phyloP scores from a whole-genome alignment of 768 basidiomycete genomes.

The Gloeopeniophorella convolvens region DNA sequence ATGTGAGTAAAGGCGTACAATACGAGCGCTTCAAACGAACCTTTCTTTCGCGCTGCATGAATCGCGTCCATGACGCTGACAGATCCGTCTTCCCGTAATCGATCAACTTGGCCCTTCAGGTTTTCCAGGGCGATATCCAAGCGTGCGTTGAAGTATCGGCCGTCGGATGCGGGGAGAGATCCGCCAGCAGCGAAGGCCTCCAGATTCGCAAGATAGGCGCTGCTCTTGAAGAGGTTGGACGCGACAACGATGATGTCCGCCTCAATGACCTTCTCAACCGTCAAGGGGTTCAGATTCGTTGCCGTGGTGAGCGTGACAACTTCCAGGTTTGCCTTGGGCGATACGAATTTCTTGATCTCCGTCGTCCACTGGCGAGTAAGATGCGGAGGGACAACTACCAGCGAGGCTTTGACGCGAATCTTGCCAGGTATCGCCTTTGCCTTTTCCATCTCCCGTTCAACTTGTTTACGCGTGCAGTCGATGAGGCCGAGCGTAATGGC shows the following conservation, averaged over 20 bases:
- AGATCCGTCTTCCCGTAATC: constrained; percentile 59
- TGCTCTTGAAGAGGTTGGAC: constrained; percentile 78
- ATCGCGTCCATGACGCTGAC: constrained; percentile 58
- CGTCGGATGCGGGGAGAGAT: constrained; percentile 60
- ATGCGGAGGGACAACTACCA: constrained; percentile 86
- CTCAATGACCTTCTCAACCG: constrained; percentile 65
- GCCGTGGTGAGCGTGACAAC: constrained; percentile 64
- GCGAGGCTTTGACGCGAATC: constrained; percentile 72
- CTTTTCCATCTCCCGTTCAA: constrained; percentile 52
- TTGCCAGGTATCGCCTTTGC: constrained; percentile 48
- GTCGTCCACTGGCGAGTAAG: constrained; percentile 85
- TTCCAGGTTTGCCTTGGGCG: constrained; percentile 44
- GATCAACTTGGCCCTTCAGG: constrained; percentile 60
- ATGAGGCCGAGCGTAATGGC: constrained; percentile 90
- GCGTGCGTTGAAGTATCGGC: constrained; percentile 85
- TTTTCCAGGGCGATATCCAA: constrained; percentile 55
- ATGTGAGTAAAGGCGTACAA: constrained; percentile 17
- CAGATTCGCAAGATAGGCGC: constrained; percentile 70
- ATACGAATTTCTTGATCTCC: constrained; percentile 77
- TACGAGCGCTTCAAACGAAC: constrained; percentile 33
- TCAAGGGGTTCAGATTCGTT: constrained; percentile 61
- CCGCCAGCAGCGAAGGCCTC: constrained; percentile 63
- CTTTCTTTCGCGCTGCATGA: constrained; percentile 49
- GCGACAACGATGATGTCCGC: constrained; percentile 87
- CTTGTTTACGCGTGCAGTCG: constrained; percentile 55